Conservation (phyloP, 164 flowering plant species). For the Cinnamomum micranthum region DNA sequence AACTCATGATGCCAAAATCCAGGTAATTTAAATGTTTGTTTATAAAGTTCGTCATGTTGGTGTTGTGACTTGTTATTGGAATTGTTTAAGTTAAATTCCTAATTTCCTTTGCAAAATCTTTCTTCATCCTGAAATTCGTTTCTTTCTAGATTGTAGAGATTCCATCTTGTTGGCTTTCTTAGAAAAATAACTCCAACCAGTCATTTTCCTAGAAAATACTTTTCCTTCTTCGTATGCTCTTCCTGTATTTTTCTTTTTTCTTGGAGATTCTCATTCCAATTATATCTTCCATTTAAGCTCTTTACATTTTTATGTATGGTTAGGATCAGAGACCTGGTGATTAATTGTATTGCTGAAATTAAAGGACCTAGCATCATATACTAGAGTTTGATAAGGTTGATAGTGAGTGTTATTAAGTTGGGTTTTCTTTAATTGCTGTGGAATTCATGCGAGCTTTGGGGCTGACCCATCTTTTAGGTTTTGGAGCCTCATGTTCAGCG, state of each 20-base stretch:
- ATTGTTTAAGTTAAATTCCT: not conserved
- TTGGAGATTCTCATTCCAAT: no score
- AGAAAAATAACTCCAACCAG: no score
- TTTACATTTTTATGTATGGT: no score
- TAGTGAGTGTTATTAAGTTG: no score
- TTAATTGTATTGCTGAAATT: no score
- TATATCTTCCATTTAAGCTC: no score
- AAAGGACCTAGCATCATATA: no score
- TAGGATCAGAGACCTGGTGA: no score
- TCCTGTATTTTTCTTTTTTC: no score
- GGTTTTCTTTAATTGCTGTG: not conserved
- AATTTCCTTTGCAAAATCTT: not conserved
- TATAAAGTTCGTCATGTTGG: not conserved
- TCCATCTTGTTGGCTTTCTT: not conserved
- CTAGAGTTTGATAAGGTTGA: no score
- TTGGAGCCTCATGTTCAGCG: conserved; percentile 76
- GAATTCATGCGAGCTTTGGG: no score
- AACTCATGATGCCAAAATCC: conserved; percentile 96
- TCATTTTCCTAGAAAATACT: not conserved
- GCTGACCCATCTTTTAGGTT: conserved; percentile 35
- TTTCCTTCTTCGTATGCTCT: not conserved
- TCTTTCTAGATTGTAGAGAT: not conserved
- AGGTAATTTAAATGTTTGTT: conserved; percentile 32
- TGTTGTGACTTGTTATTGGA: not conserved
- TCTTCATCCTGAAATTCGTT: not conserved